Evolutionary conservation across 257 asterid genomes (phyloP), one percentile per base, ranked within the genome.

Genomic region (Gardenia jasminoides): DNA sequence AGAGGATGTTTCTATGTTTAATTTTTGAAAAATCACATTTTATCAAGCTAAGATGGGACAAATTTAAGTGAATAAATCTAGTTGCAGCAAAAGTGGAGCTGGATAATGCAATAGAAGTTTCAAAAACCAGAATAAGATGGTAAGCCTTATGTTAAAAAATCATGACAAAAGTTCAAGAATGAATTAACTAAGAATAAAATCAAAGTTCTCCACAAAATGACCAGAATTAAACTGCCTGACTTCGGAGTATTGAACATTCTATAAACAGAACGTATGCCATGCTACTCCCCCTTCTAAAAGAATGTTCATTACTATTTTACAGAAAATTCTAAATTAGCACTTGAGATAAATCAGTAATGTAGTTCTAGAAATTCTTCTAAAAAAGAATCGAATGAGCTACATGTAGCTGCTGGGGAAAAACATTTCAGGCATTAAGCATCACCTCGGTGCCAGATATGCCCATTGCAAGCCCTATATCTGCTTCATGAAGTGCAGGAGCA

Each of bases 401-500:
- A 67, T 7, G 26, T 54, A 56, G 52, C 22, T 61, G 46, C 17
- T 16, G 69, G 46, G 12, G 20, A 48, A 71, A 67, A 82, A 73
- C 44, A 67, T 64, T 74, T 64, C 79, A 52, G 75, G 31, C 76
- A 44, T 52, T n/a, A 70, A 67, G 74, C 24, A 72, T 85, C 75
- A 91, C 98, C 97, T 94, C 98, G 69, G 98, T 92, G 68, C 98
- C 98, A 64, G 96, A 83, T 81, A 94, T 94, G 77, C 98, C 98
- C 98, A 94, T 94, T 4, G 98, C 98, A 78, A 94, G 98, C 67
- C 98, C 98, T 36, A 93, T 93, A 88, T 93, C 98, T 44, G 98
- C 98, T 86, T 94, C 98, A 81, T 92, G 98, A 80, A 94, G 98
- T 16, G 98, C 98, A 33, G 97, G 98, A 83, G 98, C 97, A 82